Evolutionary conservation across 495 filamentous ascomycete genomes (phyloP).

Genomic region (Pyrenula massariospora): DNA sequence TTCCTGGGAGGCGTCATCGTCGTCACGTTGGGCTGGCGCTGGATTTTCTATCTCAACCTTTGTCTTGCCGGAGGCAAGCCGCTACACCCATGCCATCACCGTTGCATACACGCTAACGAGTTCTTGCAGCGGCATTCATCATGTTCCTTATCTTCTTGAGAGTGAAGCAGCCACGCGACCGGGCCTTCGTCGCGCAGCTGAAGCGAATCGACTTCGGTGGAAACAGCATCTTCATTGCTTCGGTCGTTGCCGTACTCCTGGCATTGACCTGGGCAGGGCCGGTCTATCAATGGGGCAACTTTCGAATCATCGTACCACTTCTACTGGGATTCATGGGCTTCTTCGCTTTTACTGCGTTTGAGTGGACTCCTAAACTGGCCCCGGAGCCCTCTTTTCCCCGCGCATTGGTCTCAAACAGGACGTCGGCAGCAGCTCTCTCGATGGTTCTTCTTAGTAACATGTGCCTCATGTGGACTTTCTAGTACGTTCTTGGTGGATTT

Average conservation of each 20-base stretch:
- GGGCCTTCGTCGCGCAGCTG: too few relatives aligned
- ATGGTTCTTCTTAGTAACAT: slow-evolving; percentile 12
- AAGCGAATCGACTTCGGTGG: slow-evolving; percentile 46
- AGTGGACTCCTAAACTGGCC: slow-evolving; percentile 3
- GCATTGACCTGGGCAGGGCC: slow-evolving; percentile 44
- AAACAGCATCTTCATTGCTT: slow-evolving; percentile 32
- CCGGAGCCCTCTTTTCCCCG: slow-evolving; percentile 22
- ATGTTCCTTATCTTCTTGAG: too few relatives aligned
- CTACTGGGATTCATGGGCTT: slow-evolving; percentile 12
- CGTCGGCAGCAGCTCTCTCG: slow-evolving; percentile 7
- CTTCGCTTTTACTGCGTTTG: slow-evolving; percentile 12
- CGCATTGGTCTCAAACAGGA: slow-evolving; percentile 21
- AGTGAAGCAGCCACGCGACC: too few relatives aligned
- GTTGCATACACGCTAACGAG: too few relatives aligned
- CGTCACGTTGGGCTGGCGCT: background rate
- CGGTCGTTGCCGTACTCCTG: slow-evolving; percentile 34
- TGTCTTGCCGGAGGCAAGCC: too few relatives aligned
- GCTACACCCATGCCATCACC: too few relatives aligned
- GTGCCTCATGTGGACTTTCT: slow-evolving; percentile 17
- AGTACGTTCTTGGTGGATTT: slow-evolving; percentile 37
- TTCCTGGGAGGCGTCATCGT: slow-evolving; percentile 10
- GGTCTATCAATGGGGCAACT: slow-evolving; percentile 38
- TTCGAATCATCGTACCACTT: slow-evolving; percentile 30
- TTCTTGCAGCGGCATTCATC: too few relatives aligned
- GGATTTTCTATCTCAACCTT: background rate